phyloP scores from a whole-genome alignment of 192 early-diverging fungal genomes.

The Coemansia sp. region DNA sequence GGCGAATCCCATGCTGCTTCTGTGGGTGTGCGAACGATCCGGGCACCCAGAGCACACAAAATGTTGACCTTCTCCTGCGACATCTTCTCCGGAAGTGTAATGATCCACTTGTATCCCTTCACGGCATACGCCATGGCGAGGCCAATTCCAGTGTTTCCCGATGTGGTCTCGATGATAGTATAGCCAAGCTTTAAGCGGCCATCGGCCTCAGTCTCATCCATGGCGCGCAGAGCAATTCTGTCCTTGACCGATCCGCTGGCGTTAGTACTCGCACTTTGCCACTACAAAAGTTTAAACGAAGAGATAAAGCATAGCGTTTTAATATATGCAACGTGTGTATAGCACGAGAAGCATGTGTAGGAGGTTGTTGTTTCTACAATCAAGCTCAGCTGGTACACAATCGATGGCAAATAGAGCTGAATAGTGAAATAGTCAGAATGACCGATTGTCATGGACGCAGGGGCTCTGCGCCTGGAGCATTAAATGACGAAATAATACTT shows the following conservation, averaged over 20 bases:
- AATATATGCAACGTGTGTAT: background rate
- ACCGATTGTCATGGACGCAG: background rate
- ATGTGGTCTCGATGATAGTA: conserved; percentile 98
- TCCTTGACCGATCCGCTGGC: conserved; percentile 99
- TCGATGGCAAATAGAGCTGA: background rate
- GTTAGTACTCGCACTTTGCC: conserved; percentile 98
- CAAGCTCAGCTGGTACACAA: background rate
- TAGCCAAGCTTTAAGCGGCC: conserved; percentile 88
- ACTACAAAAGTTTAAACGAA: conserved; percentile 27
- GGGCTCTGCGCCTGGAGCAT: background rate
- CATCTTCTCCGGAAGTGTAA: conserved; percentile 99
- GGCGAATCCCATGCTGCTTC: conserved; percentile 99
- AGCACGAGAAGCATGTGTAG: background rate
- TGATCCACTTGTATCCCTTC: conserved; percentile 97
- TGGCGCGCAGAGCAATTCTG: conserved; percentile 94
- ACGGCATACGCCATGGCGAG: conserved; percentile 95
- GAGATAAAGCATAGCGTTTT: conserved; percentile 1
- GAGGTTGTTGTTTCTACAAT: background rate
- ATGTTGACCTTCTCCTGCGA: conserved; percentile 99
- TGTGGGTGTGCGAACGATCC: conserved; percentile 97
- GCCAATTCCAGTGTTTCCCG: conserved; percentile 99
- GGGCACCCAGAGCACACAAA: conserved; percentile 94
- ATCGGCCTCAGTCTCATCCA: conserved; percentile 91
- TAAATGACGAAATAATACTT: conserved; percentile 13
- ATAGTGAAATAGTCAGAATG: too few relatives aligned